Evolutionary conservation across 805 yeast genomes (phyloP), one percentile per base, ranked within the genome.

Genomic region (Candida pseudoglaebosa): DNA sequence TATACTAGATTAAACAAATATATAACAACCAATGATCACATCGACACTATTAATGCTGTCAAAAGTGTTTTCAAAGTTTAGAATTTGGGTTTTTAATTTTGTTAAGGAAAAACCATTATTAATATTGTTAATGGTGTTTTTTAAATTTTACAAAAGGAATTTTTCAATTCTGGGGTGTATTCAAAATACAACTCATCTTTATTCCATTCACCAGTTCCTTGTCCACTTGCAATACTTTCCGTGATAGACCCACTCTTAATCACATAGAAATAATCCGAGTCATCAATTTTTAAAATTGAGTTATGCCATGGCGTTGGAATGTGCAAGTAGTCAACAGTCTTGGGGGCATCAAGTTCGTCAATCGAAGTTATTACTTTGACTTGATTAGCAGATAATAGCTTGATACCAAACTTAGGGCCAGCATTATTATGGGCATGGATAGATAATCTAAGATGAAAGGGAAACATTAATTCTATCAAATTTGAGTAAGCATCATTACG

Each of bases 301-400:
- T 78, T 78, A 54, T 78, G 84, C 83, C 83, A 78, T 34, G 84
- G 83, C 0, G 83, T 78, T 36, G 84, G 83, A 41, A 78, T 77
- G 53, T 78, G 84, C 41, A 78, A 65, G 45, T 74, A 59, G 46
- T 75, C 82, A 32, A 73, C 77, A 49, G 61, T 69, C 19, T 50
- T 50, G 2, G 77, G 81, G 24, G 49, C 49, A 20, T 48, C 49
- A 36, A 56, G 57, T 34, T 62, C 62, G 36, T 71, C 73, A 24
- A 77, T 54, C n/a, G 71, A 61, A 36, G 59, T 66, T 13, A 77
- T 70, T 12, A 72, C 73, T 35, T 61, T 65, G 45, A 81, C 76
- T 32, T 64, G 61, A 1, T 62, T 61, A 4, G 54, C 50, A 6
- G 67, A 62, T 46, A 78, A 70, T 15, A 78, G 61, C 42, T 65